Percentiles rank a stretch among this genome's conserved stretches.
These are phyloP conservation scores for Solanum boliviense DNA, from an alignment of 257 asterid species.

Conservation along the genomic window DNA sequence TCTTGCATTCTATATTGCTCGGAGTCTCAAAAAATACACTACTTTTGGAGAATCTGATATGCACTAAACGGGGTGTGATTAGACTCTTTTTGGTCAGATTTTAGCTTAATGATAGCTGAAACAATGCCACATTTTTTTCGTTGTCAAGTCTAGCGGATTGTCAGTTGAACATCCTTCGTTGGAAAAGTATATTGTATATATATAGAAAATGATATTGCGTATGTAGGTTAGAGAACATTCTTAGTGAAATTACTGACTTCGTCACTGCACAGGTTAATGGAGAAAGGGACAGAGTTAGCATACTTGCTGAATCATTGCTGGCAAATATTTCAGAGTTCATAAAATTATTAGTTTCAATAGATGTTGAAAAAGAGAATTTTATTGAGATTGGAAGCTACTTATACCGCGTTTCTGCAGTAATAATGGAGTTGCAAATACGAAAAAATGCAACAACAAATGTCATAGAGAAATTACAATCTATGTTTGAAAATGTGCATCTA, in stretches of 20 bases:
- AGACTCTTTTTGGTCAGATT: neutral
- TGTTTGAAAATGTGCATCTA: conserved; percentile 25
- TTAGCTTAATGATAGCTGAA: neutral
- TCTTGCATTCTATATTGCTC: neutral
- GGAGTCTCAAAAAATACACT: neutral
- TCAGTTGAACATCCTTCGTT: neutral
- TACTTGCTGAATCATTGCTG: conserved; percentile 29
- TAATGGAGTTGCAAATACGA: conserved; percentile 44
- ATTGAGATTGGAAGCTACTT: conserved; percentile 50
- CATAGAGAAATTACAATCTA: conserved; percentile 30
- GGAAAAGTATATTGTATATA: neutral
- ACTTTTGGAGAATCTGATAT: neutral
- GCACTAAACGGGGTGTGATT: neutral
- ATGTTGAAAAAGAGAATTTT: conserved; percentile 37
- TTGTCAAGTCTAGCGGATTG: neutral
- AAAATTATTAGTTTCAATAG: conserved; percentile 25
- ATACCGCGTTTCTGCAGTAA: conserved; percentile 42
- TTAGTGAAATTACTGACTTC: neutral
- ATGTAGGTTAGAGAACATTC: neutral
- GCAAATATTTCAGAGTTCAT: conserved; percentile 34
- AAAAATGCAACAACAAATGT: conserved; percentile 30
- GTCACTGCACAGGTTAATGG: conserved; percentile 21
- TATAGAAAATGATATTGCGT: neutral
- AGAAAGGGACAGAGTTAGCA: conserved; percentile 16
- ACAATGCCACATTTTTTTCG: neutral